Conservation (phyloP, 2,329 filamentous ascomycete species). For the Leptographium flavum region DNA sequence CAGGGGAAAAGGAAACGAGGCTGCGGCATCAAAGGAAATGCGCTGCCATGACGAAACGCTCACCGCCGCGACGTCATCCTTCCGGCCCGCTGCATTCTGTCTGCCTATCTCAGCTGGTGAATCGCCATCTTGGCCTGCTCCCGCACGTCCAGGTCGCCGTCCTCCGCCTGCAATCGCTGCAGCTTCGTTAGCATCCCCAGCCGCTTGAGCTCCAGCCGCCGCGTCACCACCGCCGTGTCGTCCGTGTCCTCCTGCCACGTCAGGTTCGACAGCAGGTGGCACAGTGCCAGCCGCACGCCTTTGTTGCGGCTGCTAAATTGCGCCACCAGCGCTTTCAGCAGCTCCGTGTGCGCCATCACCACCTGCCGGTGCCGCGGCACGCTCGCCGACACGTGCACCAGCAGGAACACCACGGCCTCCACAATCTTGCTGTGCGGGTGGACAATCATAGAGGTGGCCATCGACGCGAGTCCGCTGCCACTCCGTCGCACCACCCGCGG, state of each 20-base stretch:
- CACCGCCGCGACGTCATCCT: background rate
- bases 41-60: too few relatives aligned
- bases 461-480: conserved; percentile 19
- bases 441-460: conserved; percentile 28
- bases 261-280: conserved; percentile 76
- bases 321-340: conserved; percentile 58
- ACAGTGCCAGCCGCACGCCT: conserved; percentile 63
- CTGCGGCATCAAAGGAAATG: too few relatives aligned
- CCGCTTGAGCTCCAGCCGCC: conserved; percentile 53
- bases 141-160: conserved; percentile 66
- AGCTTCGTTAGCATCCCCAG: conserved; percentile 59
- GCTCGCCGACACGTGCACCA: conserved; percentile 81
- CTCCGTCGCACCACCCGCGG: conserved; percentile 40
- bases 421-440: conserved; percentile 57
- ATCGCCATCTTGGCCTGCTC: conserved; percentile 72
- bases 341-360: conserved; percentile 59
- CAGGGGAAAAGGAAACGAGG: too few relatives aligned
- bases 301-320: conserved; percentile 61
- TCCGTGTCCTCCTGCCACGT: conserved; percentile 64
- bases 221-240: conserved; percentile 50
- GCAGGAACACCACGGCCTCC: conserved; percentile 61
- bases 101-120: conserved; percentile 40
- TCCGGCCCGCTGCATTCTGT: background rate
- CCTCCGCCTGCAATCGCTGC: conserved; percentile 43
- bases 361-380: conserved; percentile 63